Conservation (phyloP, 345 rosid genomes). For the Eutrema japonicum region DNA sequence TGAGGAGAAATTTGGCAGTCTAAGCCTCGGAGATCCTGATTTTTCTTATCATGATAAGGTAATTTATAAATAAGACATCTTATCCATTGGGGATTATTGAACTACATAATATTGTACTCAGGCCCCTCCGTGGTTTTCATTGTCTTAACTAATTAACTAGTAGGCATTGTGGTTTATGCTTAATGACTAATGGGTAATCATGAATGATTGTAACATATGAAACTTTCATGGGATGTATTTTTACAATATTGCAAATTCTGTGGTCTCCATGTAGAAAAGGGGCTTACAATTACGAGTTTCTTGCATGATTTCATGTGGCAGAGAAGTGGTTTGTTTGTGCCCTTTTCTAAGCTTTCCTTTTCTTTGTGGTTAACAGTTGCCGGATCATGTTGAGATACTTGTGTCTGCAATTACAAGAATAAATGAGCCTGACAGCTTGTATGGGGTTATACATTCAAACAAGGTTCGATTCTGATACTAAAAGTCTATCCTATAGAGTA, state of each 20-base stretch:
- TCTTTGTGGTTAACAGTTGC: slow-evolving; percentile 57
- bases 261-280: slow-evolving; percentile 1
- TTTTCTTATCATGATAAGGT: slow-evolving; percentile 87
- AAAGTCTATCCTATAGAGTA: slow-evolving; percentile 11
- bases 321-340: slow-evolving; percentile 9
- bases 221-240: slow-evolving; percentile 24
- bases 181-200: slow-evolving; percentile 14
- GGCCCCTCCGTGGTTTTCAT: slow-evolving; percentile 13
- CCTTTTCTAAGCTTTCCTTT: slow-evolving; percentile 13
- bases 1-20: slow-evolving; percentile 74
- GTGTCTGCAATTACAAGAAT: slow-evolving; percentile 84
- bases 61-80: slow-evolving; percentile 38
- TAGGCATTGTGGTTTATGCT: slow-evolving; percentile 19
- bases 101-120: slow-evolving; percentile 18
- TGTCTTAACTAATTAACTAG: slow-evolving; percentile 27
- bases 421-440: slow-evolving; percentile 96
- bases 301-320: slow-evolving; percentile 7
- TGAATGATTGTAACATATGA: slow-evolving; percentile 22
- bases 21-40: slow-evolving; percentile 86
- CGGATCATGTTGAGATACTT: slow-evolving; percentile 79
- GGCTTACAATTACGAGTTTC: slow-evolving; percentile 9
- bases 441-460: slow-evolving; percentile 88
- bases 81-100: slow-evolving; percentile 21
- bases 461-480: slow-evolving; percentile 57
- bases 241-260: background rate